A percentile compares a stretch with the other conserved stretches of the same genome.
phyloP scores from a whole-genome alignment of 257 asterid species.

The Salvia splendens region DNA sequence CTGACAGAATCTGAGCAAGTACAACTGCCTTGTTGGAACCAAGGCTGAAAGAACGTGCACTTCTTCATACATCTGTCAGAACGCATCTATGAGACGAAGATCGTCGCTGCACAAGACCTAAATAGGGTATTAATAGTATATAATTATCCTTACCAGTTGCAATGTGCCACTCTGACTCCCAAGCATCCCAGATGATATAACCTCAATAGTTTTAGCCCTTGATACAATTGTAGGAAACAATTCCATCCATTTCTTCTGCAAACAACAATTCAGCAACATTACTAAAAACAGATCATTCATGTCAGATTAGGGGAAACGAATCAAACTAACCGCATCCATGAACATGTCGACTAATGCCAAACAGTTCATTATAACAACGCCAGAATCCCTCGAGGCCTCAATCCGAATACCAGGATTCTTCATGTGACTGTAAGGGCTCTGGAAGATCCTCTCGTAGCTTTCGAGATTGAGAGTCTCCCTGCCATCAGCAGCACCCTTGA shows the following conservation, averaged over 20 bases:
- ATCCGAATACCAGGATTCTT: constrained; percentile 56
- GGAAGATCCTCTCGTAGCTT: constrained; percentile 61
- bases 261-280: constrained; percentile 3
- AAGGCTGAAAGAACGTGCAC: constrained; percentile 86
- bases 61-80: constrained; percentile 82
- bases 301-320: neutral
- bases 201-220: constrained; percentile 75
- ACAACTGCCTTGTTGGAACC: constrained; percentile 71
- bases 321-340: constrained; percentile 67
- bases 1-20: constrained; percentile 78
- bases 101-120: neutral
- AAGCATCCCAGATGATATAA: constrained; percentile 63
- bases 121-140: too few species aligned
- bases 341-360: constrained; percentile 74
- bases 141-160: constrained; percentile 58
- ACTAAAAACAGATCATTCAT: neutral
- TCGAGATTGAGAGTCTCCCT: constrained; percentile 71
- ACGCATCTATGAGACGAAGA: neutral
- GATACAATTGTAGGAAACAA: constrained; percentile 83
- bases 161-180: constrained; percentile 71
- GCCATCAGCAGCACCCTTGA: constrained; percentile 49
- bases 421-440: constrained; percentile 55
- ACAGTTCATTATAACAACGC: constrained; percentile 81
- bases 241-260: constrained; percentile 82
- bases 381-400: constrained; percentile 82